phyloP scores from a whole-genome alignment of 1,139 yeast genomes.

The Taphrina wiesneri region DNA sequence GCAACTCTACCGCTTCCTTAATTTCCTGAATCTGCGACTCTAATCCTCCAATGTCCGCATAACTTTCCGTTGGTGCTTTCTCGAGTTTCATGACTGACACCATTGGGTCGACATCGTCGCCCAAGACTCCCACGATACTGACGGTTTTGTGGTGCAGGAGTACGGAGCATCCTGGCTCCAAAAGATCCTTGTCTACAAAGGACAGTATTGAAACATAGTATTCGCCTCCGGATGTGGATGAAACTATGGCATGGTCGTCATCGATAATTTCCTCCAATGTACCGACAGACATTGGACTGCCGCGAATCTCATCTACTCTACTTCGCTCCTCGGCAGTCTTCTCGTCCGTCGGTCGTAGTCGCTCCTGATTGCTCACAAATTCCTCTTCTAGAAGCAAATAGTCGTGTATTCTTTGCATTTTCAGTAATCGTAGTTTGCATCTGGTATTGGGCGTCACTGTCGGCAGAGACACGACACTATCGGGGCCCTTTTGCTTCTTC shows the following conservation, averaged over 20 bases:
- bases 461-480: constrained; percentile 82
- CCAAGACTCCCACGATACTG: constrained; percentile 90
- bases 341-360: constrained; percentile 93
- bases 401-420: constrained; percentile 95
- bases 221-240: constrained; percentile 94
- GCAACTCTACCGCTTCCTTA: constrained; percentile 96
- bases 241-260: constrained; percentile 98
- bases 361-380: constrained; percentile 91
- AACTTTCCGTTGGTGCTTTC: constrained; percentile 94
- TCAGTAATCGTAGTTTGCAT: constrained; percentile 83
- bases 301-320: constrained; percentile 91
- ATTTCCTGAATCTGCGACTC: constrained; percentile 96
- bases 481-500: constrained; percentile 65
- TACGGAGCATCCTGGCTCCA: constrained; percentile 98
- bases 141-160: constrained; percentile 93
- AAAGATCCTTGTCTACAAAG: constrained; percentile 93
- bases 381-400: constrained; percentile 93
- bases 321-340: constrained; percentile 95
- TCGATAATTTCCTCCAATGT: constrained; percentile 95
- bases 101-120: constrained; percentile 97
- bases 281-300: constrained; percentile 96
- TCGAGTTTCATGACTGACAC: constrained; percentile 96
- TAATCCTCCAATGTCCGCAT: constrained; percentile 96
- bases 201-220: constrained; percentile 93
- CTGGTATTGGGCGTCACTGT: constrained; percentile 88